phyloP scores from a whole-genome alignment of 257 asterid genomes.

The Datura wrightii region DNA sequence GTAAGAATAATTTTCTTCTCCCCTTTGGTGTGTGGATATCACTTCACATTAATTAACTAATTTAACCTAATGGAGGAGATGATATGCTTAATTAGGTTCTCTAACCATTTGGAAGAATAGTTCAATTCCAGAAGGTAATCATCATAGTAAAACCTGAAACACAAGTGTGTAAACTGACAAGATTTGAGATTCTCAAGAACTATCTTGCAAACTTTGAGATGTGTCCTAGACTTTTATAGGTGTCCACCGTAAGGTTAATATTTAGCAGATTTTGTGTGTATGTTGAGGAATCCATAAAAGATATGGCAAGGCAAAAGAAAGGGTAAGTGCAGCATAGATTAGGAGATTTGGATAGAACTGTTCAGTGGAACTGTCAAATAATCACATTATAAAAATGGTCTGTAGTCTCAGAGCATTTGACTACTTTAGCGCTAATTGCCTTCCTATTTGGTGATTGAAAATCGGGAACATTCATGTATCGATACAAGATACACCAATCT shows the following conservation, averaged over 20 bases:
- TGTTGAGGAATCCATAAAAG: constrained; percentile 1
- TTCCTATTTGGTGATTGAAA: not conserved
- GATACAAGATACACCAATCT: not conserved
- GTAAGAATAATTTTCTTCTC: not conserved
- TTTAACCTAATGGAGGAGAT: constrained; percentile 16
- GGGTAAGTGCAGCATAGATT: not conserved
- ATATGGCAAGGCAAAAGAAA: not conserved
- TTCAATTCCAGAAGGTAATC: not conserved
- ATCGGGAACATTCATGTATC: not conserved
- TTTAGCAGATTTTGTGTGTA: not conserved
- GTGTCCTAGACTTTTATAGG: not conserved
- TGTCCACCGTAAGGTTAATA: not conserved
- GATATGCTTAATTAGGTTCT: constrained; percentile 4
- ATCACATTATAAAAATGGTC: not conserved
- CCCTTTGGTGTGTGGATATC: constrained; percentile 9
- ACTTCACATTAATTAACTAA: not conserved
- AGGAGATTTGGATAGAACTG: not conserved
- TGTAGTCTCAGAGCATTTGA: not conserved
- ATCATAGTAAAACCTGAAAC: not conserved
- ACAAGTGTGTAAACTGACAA: not conserved
- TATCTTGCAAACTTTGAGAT: constrained; percentile 7
- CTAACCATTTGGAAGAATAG: not conserved
- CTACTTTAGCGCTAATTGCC: not conserved
- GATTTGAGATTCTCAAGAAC: not conserved
- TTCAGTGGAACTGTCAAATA: not conserved